A percentile compares a stretch with the other conserved stretches of the same genome.
Evolutionary conservation across 1,284 basidiomycete species (phyloP).

Genomic region (Fistulinella staudtii): DNA sequence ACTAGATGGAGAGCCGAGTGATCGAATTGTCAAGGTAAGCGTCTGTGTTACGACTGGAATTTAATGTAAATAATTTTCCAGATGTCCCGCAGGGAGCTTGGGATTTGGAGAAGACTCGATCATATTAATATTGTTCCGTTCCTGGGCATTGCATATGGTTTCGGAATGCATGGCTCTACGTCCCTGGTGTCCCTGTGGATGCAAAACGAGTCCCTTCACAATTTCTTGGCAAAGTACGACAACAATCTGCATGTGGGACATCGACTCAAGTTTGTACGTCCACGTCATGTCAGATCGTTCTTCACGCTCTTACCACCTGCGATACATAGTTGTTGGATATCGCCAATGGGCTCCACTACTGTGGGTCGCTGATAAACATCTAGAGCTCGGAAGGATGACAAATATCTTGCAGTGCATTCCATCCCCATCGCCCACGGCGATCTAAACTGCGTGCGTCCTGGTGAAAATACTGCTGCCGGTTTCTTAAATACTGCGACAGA

Average conservation of each 20-base stretch:
- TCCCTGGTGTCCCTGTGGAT: conserved; percentile 21
- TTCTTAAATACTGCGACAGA: too few relatives aligned
- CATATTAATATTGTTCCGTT: conserved; percentile 14
- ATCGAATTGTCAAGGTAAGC: not conserved
- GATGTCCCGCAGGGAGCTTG: conserved; percentile 10
- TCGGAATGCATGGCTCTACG: conserved; percentile 7
- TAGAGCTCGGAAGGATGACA: too few relatives aligned
- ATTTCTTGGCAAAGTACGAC: conserved; percentile 1
- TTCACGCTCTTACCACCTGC: too few relatives aligned
- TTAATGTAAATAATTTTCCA: not conserved
- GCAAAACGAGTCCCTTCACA: conserved; percentile 9
- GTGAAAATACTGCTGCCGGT: too few relatives aligned
- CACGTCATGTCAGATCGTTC: too few relatives aligned
- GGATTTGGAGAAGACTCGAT: not conserved
- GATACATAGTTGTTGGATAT: conserved; percentile 9
- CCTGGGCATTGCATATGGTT: conserved; percentile 5
- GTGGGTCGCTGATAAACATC: conserved; percentile 1
- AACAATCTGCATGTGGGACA: conserved; percentile 1
- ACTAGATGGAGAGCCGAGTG: not conserved
- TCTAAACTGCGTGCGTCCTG: too few relatives aligned
- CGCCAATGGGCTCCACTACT: conserved; percentile 9
- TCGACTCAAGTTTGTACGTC: conserved; percentile 9
- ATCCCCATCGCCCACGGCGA: too few relatives aligned
- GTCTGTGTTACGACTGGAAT: not conserved
- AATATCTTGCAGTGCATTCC: too few relatives aligned